Conservation (phyloP, 805 yeast species). For the Ascoidea tarda region DNA sequence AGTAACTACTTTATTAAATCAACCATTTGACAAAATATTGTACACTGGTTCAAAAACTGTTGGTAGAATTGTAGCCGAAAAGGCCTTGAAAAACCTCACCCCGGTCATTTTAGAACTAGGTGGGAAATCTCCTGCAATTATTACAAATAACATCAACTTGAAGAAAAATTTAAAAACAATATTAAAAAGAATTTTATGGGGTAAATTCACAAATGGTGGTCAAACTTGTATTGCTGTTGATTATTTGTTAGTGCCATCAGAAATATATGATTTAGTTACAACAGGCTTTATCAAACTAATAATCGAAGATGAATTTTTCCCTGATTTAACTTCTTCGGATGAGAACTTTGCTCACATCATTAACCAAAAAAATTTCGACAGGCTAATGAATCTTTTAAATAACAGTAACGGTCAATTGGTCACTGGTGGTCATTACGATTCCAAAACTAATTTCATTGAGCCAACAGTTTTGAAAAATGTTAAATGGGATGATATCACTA, state of each 20-base stretch:
- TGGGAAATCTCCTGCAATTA: slow-evolving; percentile 79
- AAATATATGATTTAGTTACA: slow-evolving; percentile 38
- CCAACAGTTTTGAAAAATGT: slow-evolving; percentile 67
- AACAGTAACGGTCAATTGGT: slow-evolving; percentile 40
- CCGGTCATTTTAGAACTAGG: slow-evolving; percentile 80
- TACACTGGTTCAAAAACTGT: slow-evolving; percentile 74
- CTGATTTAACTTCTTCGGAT: slow-evolving; percentile 22
- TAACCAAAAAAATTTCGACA: slow-evolving; percentile 35
- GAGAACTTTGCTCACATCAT: slow-evolving; percentile 44
- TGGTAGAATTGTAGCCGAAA: slow-evolving; percentile 62
- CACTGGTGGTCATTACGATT: slow-evolving; percentile 26
- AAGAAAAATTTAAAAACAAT: slow-evolving; percentile 9
- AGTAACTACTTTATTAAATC: slow-evolving; percentile 42
- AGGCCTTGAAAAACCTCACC: slow-evolving; percentile 76
- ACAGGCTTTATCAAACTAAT: slow-evolving; percentile 22
- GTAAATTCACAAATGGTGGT: slow-evolving; percentile 68
- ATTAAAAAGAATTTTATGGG: slow-evolving; percentile 57
- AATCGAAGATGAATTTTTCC: slow-evolving; percentile 29
- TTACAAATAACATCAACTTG: slow-evolving; percentile 24
- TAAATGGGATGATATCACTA: slow-evolving; percentile 48
- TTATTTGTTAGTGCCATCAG: slow-evolving; percentile 55
- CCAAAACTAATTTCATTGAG: slow-evolving; percentile 33
- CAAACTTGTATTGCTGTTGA: slow-evolving; percentile 90
- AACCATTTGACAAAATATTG: slow-evolving; percentile 67
- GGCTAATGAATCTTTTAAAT: slow-evolving; percentile 28